A percentile compares a stretch with the other conserved stretches of the same genome.
Conservation (phyloP, 106 monocot species). For the Vanilla planifolia region DNA sequence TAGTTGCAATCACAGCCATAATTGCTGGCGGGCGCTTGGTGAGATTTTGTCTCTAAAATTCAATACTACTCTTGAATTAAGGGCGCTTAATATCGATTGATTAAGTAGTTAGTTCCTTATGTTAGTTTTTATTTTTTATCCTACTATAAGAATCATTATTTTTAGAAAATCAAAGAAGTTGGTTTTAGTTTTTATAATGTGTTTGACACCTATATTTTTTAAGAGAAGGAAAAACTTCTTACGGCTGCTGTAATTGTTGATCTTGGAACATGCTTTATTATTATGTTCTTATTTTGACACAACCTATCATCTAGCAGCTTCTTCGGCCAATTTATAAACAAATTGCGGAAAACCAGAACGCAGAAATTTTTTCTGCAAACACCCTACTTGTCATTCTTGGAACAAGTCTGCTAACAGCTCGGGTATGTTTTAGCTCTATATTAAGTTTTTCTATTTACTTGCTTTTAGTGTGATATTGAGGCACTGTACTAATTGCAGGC, state of each 20-base stretch:
- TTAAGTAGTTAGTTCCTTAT: neutral
- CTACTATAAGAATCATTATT: neutral
- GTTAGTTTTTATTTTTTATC: neutral
- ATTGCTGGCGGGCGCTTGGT: constrained; percentile 98
- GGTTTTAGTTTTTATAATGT: neutral
- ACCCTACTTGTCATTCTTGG: constrained; percentile 97
- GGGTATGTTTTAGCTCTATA: constrained; percentile 45
- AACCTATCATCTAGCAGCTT: constrained; percentile 36
- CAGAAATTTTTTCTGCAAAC: constrained; percentile 98
- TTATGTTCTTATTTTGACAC: neutral
- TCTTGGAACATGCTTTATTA: too few relatives aligned
- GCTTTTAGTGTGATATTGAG: constrained; percentile 9
- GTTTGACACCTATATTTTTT: neutral
- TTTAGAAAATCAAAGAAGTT: neutral
- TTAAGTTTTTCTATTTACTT: neutral
- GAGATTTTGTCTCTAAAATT: constrained; percentile 9
- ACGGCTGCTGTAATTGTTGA: too few relatives aligned
- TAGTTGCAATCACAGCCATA: constrained; percentile 91
- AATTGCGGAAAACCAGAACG: constrained; percentile 98
- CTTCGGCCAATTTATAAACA: constrained; percentile 96
- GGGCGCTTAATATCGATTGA: neutral
- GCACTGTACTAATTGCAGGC: constrained; percentile 33
- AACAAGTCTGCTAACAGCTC: constrained; percentile 97
- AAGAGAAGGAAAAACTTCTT: neutral
- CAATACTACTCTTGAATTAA: neutral